Percentiles rank a stretch among this genome's conserved stretches.
phyloP scores from a whole-genome alignment of 2,329 filamentous ascomycete genomes.

The Pseudogymnoascus sp. region DNA sequence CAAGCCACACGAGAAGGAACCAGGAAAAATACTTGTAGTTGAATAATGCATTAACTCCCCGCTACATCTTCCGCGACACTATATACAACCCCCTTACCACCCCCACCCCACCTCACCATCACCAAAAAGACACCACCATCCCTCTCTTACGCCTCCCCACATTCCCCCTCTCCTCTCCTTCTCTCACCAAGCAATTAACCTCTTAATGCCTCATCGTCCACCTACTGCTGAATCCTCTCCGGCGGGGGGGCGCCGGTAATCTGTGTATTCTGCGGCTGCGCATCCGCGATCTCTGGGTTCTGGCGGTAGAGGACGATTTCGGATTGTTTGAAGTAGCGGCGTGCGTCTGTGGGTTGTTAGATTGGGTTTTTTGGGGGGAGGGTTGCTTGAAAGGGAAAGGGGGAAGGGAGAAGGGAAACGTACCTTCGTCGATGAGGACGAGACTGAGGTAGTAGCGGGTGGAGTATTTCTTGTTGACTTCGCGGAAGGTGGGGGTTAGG shows the following conservation, averaged over 20 bases:
- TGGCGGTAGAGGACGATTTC: constrained; percentile 97
- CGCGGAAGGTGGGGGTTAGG: constrained; percentile 93
- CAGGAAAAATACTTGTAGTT: neutral
- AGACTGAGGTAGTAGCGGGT: constrained; percentile 95
- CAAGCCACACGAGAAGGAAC: neutral
- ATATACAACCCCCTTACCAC: too few relatives aligned
- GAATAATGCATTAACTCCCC: neutral
- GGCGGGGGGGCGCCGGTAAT: constrained; percentile 28
- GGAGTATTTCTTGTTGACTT: constrained; percentile 99
- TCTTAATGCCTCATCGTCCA: neutral
- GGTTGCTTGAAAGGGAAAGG: neutral
- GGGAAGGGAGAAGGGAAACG: constrained; percentile 7
- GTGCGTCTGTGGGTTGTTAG: constrained; percentile 58
- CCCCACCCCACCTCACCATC: too few relatives aligned
- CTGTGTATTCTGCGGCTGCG: constrained; percentile 25
- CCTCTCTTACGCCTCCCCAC: too few relatives aligned
- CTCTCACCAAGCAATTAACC: too few relatives aligned
- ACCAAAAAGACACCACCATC: neutral
- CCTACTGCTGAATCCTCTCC: constrained; percentile 18
- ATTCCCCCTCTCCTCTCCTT: neutral
- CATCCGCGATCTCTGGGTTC: constrained; percentile 46
- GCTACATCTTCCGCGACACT: neutral
- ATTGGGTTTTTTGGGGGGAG: constrained; percentile 9
- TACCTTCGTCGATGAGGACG: constrained; percentile 91
- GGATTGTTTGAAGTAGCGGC: constrained; percentile 97